Conservation (phyloP, 2,329 filamentous ascomycete species). For the Immersiporthe knoxdaviesiana region DNA sequence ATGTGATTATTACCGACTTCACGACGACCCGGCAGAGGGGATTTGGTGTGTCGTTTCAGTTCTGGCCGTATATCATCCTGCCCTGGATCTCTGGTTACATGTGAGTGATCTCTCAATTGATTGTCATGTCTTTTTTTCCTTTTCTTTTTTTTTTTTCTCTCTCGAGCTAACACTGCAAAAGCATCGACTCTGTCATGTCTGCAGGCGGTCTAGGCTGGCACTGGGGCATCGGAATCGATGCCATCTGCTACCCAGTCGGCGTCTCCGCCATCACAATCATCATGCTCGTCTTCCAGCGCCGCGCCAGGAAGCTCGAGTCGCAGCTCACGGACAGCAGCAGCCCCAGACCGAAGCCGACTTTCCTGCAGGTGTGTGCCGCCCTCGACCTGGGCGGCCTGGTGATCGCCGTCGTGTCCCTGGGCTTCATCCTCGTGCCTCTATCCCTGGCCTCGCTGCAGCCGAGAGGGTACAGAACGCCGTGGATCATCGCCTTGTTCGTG, state of each 20-base stretch:
- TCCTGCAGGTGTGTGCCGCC: conserved; percentile 42
- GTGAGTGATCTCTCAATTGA: not conserved
- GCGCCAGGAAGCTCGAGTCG: conserved; percentile 47
- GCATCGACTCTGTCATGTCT: conserved; percentile 42
- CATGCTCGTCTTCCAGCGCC: conserved; percentile 53
- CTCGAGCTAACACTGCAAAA: conserved; percentile 19
- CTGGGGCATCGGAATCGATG: conserved; percentile 62
- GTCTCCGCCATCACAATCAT: conserved; percentile 53
- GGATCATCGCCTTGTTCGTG: conserved; percentile 48
- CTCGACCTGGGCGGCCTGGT: conserved; percentile 48
- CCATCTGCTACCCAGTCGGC: conserved; percentile 55
- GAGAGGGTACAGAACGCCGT: conserved; percentile 48
- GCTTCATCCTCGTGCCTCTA: conserved; percentile 51
- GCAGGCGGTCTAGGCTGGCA: conserved; percentile 51
- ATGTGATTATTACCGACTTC: conserved; percentile 67
- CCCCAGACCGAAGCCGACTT: conserved; percentile 34
- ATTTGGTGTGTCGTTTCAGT: conserved; percentile 49
- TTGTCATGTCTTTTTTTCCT: too few species aligned
- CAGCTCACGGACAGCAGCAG: conserved; percentile 41
- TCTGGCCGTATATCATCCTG: conserved; percentile 3
- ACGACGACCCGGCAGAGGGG: conserved; percentile 55
- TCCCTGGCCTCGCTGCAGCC: conserved; percentile 48
- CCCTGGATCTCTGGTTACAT: not conserved
- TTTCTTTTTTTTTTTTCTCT: too few species aligned
- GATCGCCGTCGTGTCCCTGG: conserved; percentile 52